Evolutionary conservation across 2,329 filamentous ascomycete genomes (phyloP), one percentile per base, ranked within the genome.

Genomic region (Aureobasidium lini): DNA sequence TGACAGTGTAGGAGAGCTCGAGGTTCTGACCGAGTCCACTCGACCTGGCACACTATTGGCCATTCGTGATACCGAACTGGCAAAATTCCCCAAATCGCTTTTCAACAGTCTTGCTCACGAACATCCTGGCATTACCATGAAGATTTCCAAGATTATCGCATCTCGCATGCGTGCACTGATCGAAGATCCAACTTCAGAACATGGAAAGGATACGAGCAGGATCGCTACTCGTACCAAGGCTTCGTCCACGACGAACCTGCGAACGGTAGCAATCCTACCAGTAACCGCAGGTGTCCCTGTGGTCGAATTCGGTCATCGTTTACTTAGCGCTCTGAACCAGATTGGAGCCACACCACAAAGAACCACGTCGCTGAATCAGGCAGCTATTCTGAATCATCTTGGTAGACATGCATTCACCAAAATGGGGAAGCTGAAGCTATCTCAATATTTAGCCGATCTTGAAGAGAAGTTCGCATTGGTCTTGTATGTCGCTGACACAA

Each of bases 31-130:
- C 0, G 95, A 99, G 72, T 94, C 91, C 1, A 84, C 83, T 5
- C 85, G 95, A n/a, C 87, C 93, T 11, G 92, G 90, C 1, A 96
- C 93, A 1, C 76, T 99, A 13, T 93, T 97, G 69, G 94, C 94
- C 5, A 99, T 99, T 66, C 88, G 94, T 60, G 94, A 97, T 64
- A 97, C 94, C 0, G 94, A 99, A 70, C 77, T 99, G 31, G 93
- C 95, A 61, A 97, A 96, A 67, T 96, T 99, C 62, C 94, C 94
- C 0, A 89, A 93, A 61, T 96, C 90, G 0, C 77, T 99, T 1
- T 99, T 99, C 79, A 99, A 99, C 77, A 99, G 94, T 69, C 82
- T 99, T 57, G 94, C 94, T 0, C 88, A 96, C 69, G 94, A 99
- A 69, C 94, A 99, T 69, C 94, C 94, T 5, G 95, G 91, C 44